phyloP scores from a whole-genome alignment of 495 filamentous ascomycete species.

The Gamarada debralockiae region DNA sequence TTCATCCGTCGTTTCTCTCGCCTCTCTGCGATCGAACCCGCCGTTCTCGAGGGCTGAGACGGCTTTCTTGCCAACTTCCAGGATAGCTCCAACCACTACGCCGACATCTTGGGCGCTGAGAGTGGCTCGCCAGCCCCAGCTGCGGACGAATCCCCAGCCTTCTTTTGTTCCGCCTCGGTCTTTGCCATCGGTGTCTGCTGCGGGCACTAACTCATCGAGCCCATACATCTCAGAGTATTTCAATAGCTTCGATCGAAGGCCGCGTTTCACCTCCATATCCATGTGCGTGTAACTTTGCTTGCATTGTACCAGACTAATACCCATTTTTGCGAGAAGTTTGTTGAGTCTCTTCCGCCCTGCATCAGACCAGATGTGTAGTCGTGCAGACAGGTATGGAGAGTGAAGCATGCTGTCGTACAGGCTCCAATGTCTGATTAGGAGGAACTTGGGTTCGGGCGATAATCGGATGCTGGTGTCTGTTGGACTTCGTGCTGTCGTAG shows the following conservation, averaged over 20 bases:
- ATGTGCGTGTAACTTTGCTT: slow-evolving; percentile 96
- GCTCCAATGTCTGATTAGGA: slow-evolving; percentile 94
- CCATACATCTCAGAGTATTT: slow-evolving; percentile 90
- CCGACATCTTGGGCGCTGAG: slow-evolving; percentile 88
- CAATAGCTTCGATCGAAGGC: slow-evolving; percentile 76
- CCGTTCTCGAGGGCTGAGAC: slow-evolving; percentile 22
- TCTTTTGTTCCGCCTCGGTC: slow-evolving; percentile 57
- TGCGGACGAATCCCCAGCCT: slow-evolving; percentile 94
- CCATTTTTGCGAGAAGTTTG: slow-evolving; percentile 97
- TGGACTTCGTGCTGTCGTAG: slow-evolving; percentile 80
- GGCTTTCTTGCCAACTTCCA: slow-evolving; percentile 75
- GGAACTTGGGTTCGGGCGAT: slow-evolving; percentile 90
- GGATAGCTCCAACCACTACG: slow-evolving; percentile 81
- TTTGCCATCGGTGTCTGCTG: slow-evolving; percentile 52
- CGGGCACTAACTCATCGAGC: slow-evolving; percentile 84
- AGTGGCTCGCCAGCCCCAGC: slow-evolving; percentile 97
- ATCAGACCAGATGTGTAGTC: slow-evolving; percentile 93
- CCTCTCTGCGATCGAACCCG: slow-evolving; percentile 34
- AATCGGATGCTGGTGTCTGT: slow-evolving; percentile 90
- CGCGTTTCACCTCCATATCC: slow-evolving; percentile 95
- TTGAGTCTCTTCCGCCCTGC: slow-evolving; percentile 85
- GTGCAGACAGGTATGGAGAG: slow-evolving; percentile 88
- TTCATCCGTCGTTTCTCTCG: slow-evolving; percentile 37
- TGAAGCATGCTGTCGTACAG: slow-evolving; percentile 98
- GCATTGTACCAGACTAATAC: slow-evolving; percentile 87